A percentile compares a stretch with the other conserved stretches of the same genome.
These are phyloP conservation scores for Colletotrichum liaoningense DNA, from an alignment of 2,329 filamentous ascomycete genomes.

Conservation along the genomic window DNA sequence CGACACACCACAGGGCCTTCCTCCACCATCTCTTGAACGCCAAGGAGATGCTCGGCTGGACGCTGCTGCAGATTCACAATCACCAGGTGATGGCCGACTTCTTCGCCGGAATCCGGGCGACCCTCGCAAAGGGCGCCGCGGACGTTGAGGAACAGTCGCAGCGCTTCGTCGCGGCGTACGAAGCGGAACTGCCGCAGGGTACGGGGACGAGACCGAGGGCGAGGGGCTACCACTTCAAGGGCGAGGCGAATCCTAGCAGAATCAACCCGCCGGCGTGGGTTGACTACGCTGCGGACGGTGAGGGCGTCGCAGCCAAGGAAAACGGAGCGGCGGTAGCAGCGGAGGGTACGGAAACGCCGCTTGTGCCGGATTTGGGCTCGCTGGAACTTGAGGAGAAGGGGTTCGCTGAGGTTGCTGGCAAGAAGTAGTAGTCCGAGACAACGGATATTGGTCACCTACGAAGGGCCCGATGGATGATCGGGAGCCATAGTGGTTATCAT, in stretches of 20 bases:
- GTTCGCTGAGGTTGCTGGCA: constrained; percentile 54
- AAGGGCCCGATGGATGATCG: neutral
- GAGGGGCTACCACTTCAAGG: constrained; percentile 85
- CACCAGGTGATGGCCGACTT: constrained; percentile 78
- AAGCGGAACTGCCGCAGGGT: constrained; percentile 75
- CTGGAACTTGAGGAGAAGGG: constrained; percentile 66
- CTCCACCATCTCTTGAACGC: constrained; percentile 88
- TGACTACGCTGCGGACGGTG: constrained; percentile 53
- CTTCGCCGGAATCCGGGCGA: constrained; percentile 76
- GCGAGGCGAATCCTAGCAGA: constrained; percentile 71
- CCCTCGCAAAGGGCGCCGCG: constrained; percentile 67
- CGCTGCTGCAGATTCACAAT: constrained; percentile 92
- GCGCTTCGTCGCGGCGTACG: constrained; percentile 68
- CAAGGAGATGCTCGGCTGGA: constrained; percentile 98
- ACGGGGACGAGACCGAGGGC: constrained; percentile 83
- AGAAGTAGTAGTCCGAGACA: constrained; percentile 42
- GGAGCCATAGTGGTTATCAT: no score
- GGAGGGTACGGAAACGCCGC: constrained; percentile 60
- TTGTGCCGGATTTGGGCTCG: constrained; percentile 58
- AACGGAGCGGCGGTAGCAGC: constrained; percentile 46
- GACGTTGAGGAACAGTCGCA: constrained; percentile 67
- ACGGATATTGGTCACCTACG: neutral
- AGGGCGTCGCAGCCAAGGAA: neutral
- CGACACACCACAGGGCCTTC: constrained; percentile 85
- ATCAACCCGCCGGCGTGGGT: constrained; percentile 78